Evolutionary conservation across 306 rosid genomes (phyloP), one percentile per base, ranked within the genome.

Genomic region (Sechiopsis laciniata): DNA sequence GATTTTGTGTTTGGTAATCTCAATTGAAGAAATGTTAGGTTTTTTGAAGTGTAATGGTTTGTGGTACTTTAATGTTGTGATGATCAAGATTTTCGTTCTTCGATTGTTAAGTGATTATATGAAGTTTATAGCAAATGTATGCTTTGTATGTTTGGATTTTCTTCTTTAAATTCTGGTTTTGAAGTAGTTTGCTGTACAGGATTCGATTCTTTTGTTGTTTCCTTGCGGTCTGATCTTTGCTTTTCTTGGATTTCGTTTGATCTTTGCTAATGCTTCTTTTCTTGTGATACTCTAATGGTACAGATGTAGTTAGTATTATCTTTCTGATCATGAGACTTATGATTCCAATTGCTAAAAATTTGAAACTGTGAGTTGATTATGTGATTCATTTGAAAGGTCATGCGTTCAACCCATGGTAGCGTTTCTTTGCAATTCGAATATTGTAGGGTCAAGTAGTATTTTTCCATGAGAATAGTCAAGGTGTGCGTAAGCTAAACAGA

Each of bases 271-370:
- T n/a, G n/a, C n/a, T n/a, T 42, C 24, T 40, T 40, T 42, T 26
- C 29, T n/a, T n/a, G n/a, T n/a, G n/a, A n/a, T n/a, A n/a, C n/a
- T n/a, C n/a, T n/a, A n/a, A n/a, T n/a, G n/a, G n/a, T n/a, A 37
- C 40, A 17, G 72, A 66, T 66, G 10, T 42, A 11, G 51, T 16
- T 24, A 24, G 24, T 22, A 48, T 14, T 50, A 1, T 14, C 2
- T 69, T 69, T 22, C 74, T 69, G 40, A 67, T 69, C 74, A 13
- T 69, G 17, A 45, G 20, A 14, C 10, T 51, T 14, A 13, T 69
- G 59, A 6, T 22, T 50, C 46, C 0, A 22, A 48, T 69, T 24
- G 58, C 58, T 24, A 24, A 51, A 21, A 15, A 1, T 8, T 15
- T 10, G 57, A 69, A n/a, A n/a, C 2, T 26, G 29, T 26, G 29